Percentiles rank a stretch among this genome's conserved stretches.
Conservation (phyloP, 2,329 filamentous ascomycete genomes). For the Aspergillus intermedius region DNA sequence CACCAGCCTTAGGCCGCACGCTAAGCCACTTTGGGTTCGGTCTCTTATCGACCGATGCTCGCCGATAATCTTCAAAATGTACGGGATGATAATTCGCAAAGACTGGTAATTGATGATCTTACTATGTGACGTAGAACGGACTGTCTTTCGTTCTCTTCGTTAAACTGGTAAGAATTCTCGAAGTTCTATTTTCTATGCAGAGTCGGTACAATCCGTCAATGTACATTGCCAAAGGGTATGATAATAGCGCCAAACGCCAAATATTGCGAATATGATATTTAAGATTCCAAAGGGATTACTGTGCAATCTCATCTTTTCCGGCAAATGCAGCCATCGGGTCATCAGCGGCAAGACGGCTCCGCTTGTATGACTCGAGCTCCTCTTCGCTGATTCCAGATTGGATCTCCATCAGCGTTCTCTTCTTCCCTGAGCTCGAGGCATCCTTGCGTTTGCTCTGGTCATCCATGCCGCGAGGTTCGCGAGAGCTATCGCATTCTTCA, state of each 20-base stretch:
- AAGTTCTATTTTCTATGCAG: too few relatives aligned
- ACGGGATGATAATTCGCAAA: too few relatives aligned
- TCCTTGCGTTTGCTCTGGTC: conserved; percentile 22
- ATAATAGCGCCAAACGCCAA: conserved; percentile 8
- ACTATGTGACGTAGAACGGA: too few relatives aligned
- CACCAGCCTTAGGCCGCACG: background rate
- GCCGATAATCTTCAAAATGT: too few relatives aligned
- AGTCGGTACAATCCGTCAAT: too few relatives aligned
- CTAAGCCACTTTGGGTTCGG: background rate
- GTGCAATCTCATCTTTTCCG: conserved; percentile 62
- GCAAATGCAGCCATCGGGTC: conserved; percentile 84
- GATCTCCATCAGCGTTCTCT: conserved; percentile 73
- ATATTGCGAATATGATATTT: conserved; percentile 1
- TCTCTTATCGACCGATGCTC: background rate
- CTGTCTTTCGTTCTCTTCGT: too few relatives aligned
- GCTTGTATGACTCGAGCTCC: conserved; percentile 79
- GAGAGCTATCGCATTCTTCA: conserved; percentile 3
- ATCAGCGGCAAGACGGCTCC: conserved; percentile 63
- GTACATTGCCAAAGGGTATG: conserved; percentile 5
- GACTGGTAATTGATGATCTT: too few relatives aligned
- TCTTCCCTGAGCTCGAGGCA: conserved; percentile 45
- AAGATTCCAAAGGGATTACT: conserved; percentile 17
- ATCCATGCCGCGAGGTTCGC: conserved; percentile 13
- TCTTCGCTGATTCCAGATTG: conserved; percentile 70
- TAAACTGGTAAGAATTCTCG: too few relatives aligned